Conservation (phyloP, 352 stramenopile genomes). For the Pythium aquatile region DNA sequence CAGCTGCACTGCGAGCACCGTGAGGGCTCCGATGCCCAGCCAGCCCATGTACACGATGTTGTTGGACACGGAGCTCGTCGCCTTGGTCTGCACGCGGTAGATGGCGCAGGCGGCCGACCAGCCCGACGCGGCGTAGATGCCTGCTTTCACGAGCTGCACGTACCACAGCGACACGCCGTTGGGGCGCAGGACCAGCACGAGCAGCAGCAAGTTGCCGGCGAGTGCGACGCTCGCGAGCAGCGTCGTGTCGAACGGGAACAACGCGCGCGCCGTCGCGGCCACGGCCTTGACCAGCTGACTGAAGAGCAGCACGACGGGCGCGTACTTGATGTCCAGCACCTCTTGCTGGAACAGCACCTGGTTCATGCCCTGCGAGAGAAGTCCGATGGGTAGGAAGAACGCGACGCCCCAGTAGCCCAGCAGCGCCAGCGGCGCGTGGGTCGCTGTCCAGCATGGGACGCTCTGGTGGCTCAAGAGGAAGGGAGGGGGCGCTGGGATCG, state of each 20-base stretch:
- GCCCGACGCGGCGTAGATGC: slow-evolving; percentile 52
- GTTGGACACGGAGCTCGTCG: slow-evolving; percentile 25
- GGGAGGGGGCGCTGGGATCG: slow-evolving; percentile 15
- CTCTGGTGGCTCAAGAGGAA: slow-evolving; percentile 46
- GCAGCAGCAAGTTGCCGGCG: slow-evolving; percentile 35
- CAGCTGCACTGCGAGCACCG: slow-evolving; percentile 24
- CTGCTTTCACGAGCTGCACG: slow-evolving; percentile 49
- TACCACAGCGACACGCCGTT: slow-evolving; percentile 62
- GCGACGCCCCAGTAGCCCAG: slow-evolving; percentile 54
- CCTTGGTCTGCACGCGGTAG: slow-evolving; percentile 30
- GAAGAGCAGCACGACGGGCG: slow-evolving; percentile 47
- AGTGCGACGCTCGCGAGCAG: slow-evolving; percentile 39
- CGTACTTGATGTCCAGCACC: slow-evolving; percentile 62
- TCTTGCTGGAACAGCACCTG: slow-evolving; percentile 65
- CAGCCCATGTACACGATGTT: slow-evolving; percentile 64
- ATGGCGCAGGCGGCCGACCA: slow-evolving; percentile 55
- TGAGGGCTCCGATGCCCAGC: slow-evolving; percentile 39
- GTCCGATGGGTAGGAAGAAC: slow-evolving; percentile 57
- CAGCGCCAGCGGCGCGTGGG: slow-evolving; percentile 46
- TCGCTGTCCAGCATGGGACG: slow-evolving; percentile 42
- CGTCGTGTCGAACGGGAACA: slow-evolving; percentile 45
- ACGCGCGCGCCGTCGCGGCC: slow-evolving; percentile 37
- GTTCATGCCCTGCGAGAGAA: slow-evolving; percentile 60
- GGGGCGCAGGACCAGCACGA: slow-evolving; percentile 35
- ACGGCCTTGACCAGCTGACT: slow-evolving; percentile 55